Evolutionary conservation across 495 filamentous ascomycete genomes (phyloP), one percentile per base, ranked within the genome.

Genomic region (Terfezia boudieri): DNA sequence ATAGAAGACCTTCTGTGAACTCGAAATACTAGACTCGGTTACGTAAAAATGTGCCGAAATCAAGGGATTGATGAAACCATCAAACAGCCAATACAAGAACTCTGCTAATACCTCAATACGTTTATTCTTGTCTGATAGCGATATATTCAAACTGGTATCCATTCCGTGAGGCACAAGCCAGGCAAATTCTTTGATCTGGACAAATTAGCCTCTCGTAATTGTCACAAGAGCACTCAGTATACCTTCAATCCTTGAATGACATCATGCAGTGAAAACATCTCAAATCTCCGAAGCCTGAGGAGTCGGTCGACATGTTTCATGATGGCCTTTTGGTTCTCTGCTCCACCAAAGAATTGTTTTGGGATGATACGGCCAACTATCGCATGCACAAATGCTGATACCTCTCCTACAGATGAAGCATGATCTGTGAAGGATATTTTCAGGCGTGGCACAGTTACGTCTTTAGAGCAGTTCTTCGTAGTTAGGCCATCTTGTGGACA

Each of bases 21-120:
- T 80, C 7, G 72, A 69, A 58, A 78, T 84, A 23, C 49, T 26
- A 2, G 86, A 89, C 65, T 98, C 90, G 0, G 90, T 98, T 23
- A 95, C 84, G 60, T 98, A 85, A 59, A 98, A 98, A 61, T 90
- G 84, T 20, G 75, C 74, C 14, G 85, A 79, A 51, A 98, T 74
- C 0, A 96, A 75, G 8, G 90, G 90, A 57, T 95, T 84, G 16
- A 98, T 60, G 32, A 96, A 71, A 0, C 86, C 93, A 60, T 98
- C 89, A 58, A 96, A 88, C 2, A 93, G 57, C 66, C 87, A 98
- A 68, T 94, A 96, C 0, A 95, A 58, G 54, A 95, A 79, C 61
- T 98, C 90, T 50, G 77, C 67, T 36, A 94, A 75, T 6, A 96
- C 70, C 63, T 94, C 83, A 16, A 64, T 72, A 8, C 90, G 80